These are phyloP conservation scores for Epichloe uncinata DNA, from an alignment of 2,329 filamentous ascomycete genomes.

Conservation along the genomic window DNA sequence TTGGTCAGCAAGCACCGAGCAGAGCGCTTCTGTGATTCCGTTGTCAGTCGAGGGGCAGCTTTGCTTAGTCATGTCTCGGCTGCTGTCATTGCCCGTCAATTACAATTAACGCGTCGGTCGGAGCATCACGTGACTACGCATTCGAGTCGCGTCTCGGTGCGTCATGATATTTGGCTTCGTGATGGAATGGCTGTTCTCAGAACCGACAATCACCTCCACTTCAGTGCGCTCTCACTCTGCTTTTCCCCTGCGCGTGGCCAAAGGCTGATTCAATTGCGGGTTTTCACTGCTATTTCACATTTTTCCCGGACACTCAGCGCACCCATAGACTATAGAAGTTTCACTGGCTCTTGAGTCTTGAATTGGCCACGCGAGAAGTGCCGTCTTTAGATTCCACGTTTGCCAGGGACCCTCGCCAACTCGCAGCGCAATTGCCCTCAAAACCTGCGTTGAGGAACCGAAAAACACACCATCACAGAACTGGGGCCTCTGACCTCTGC, in stretches of 20 bases:
- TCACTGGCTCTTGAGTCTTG: not conserved
- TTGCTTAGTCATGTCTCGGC: conserved; percentile 2
- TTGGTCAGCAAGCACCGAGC: too few relatives aligned
- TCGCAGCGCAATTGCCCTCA: not conserved
- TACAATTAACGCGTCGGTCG: conserved; percentile 3
- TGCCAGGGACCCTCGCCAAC: not conserved
- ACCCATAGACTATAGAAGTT: not conserved
- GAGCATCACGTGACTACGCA: conserved; percentile 20
- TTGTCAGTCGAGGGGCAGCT: not conserved
- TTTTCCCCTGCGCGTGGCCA: not conserved
- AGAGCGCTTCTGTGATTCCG: not conserved
- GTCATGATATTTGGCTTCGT: conserved; percentile 13
- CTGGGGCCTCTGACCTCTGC: not conserved
- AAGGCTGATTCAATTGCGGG: not conserved
- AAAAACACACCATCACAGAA: not conserved
- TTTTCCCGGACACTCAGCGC: not conserved
- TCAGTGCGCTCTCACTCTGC: conserved; percentile 1
- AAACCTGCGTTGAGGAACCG: not conserved
- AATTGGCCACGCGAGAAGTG: not conserved
- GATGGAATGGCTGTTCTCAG: not conserved
- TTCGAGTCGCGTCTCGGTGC: conserved; percentile 20
- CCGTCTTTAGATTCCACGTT: too few relatives aligned
- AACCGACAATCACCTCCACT: not conserved
- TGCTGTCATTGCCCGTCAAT: not conserved
- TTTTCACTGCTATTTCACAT: not conserved